Evolutionary conservation across 805 yeast genomes (phyloP).

Genomic region (Starmerella stellata): DNA sequence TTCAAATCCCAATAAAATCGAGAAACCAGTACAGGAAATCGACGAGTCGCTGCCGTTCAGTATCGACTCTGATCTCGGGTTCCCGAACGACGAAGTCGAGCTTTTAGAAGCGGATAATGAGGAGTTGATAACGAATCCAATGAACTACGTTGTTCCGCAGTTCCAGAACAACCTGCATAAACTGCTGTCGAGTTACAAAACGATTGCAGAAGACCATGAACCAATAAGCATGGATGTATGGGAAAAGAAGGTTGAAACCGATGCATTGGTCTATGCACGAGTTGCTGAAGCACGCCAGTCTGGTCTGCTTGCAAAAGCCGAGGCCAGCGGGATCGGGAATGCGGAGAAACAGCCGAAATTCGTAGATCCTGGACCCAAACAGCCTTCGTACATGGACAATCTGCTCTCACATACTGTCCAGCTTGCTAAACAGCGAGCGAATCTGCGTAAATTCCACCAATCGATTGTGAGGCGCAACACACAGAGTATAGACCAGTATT

Average conservation of each 20-base stretch:
- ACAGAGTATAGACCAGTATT: slow-evolving; percentile 68
- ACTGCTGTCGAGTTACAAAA: slow-evolving; percentile 37
- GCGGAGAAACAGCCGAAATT: slow-evolving; percentile 24
- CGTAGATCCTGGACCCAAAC: slow-evolving; percentile 31
- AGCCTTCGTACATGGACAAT: slow-evolving; percentile 49
- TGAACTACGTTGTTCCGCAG: slow-evolving; percentile 33
- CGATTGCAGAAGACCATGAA: slow-evolving; percentile 48
- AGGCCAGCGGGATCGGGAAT: slow-evolving; percentile 19
- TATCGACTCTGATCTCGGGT: slow-evolving; percentile 11
- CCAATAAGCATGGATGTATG: slow-evolving; percentile 22
- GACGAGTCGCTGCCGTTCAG: background rate
- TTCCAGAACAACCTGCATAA: slow-evolving; percentile 26
- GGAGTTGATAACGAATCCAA: slow-evolving; percentile 42
- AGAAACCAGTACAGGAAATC: background rate
- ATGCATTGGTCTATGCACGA: slow-evolving; percentile 28
- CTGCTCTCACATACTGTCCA: slow-evolving; percentile 57
- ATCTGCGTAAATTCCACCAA: slow-evolving; percentile 42
- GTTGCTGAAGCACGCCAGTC: slow-evolving; percentile 32
- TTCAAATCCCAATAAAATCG: background rate
- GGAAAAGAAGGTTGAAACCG: slow-evolving; percentile 36
- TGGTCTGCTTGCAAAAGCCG: slow-evolving; percentile 18
- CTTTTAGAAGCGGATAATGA: slow-evolving; percentile 10
- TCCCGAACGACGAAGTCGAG: slow-evolving; percentile 6
- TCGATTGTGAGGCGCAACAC: slow-evolving; percentile 58
- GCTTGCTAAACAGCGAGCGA: slow-evolving; percentile 52